Evolutionary conservation across 176 grass and related monocot species (phyloP), one percentile per base, ranked within the genome.

Genomic region (Otatea glauca): DNA sequence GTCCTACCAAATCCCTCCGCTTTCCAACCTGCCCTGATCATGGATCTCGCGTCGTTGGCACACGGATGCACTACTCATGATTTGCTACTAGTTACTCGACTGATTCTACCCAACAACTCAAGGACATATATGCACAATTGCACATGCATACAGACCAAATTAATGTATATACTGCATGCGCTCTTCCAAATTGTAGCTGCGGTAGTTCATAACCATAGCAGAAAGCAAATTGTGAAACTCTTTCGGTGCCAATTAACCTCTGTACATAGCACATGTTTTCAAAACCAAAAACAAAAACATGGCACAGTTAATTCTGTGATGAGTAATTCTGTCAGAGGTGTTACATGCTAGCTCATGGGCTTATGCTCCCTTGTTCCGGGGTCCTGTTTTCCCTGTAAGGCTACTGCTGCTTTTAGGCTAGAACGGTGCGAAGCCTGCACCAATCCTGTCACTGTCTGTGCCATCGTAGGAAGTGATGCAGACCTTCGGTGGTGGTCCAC

Each of bases 31-130:
- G 43, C 62, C 75, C 44, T 29, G 62, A 16, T 51, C 44, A 15
- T 80, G 75, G 70, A 85, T 80, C 41, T 49, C 70, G 44, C 77
- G 25, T 86, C 59, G 65, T 63, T 86, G 9, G 20, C 77, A 21
- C 38, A 23, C 20, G 67, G 75, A 79, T 79, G 84, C 81, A 44
- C 0, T 18, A 29, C 38, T 47, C 21, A 20, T 65, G 37, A 8
- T 43, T n/a, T 6, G 0, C 11, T 34, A 13, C 1, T 48, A 21
- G 10, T 64, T 51, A 11, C 42, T 65, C 49, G 25, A 14, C 18
- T 15, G 6, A 39, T 0, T 67, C 27, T 35, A 23, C 61, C 34
- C 44, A 29, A 29, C 29, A 9, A 63, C 67, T 18, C 60, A 2
- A 49, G 24, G 24, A 17, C 70, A 49, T 67, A 15, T 14, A 9